These are phyloP conservation scores for Mucor lusitanicus DNA, from an alignment of 371 early-diverging fungal species.

Conservation along the genomic window DNA sequence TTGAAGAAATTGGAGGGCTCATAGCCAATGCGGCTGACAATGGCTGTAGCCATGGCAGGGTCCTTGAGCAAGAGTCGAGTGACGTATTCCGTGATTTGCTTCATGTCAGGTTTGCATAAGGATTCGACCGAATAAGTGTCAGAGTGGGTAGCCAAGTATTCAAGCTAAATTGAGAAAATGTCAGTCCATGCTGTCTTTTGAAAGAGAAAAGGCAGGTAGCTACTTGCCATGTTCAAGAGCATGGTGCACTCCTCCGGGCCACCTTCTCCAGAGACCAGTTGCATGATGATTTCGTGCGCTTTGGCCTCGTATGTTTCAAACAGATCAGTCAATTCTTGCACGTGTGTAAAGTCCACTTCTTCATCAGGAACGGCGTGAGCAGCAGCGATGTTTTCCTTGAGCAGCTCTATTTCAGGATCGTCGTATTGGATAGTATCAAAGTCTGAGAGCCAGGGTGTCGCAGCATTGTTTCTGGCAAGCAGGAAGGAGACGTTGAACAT, in stretches of 20 bases:
- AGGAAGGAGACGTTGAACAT: conserved; percentile 1
- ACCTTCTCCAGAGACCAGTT: not conserved
- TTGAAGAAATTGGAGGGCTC: not conserved
- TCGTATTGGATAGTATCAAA: not conserved
- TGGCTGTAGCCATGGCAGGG: not conserved
- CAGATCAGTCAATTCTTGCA: not conserved
- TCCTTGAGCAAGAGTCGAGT: not conserved
- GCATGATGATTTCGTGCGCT: not conserved
- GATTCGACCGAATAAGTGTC: not conserved
- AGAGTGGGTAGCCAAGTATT: not conserved
- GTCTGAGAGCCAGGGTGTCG: conserved; percentile 2
- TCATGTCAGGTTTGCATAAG: not conserved
- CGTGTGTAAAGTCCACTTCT: not conserved
- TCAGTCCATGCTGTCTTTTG: not conserved
- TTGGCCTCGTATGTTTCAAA: not conserved
- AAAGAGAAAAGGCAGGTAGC: too few species aligned
- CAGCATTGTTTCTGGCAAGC: not conserved
- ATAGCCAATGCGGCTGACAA: not conserved
- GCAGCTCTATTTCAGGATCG: not conserved
- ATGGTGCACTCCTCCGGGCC: not conserved
- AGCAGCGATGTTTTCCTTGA: not conserved
- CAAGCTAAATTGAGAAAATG: not conserved
- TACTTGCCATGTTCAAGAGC: not conserved
- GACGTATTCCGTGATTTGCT: not conserved
- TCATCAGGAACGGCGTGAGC: not conserved